These are phyloP conservation scores for Cardamine resedifolia DNA, from an alignment of 345 rosid genomes.

Conservation along the genomic window DNA sequence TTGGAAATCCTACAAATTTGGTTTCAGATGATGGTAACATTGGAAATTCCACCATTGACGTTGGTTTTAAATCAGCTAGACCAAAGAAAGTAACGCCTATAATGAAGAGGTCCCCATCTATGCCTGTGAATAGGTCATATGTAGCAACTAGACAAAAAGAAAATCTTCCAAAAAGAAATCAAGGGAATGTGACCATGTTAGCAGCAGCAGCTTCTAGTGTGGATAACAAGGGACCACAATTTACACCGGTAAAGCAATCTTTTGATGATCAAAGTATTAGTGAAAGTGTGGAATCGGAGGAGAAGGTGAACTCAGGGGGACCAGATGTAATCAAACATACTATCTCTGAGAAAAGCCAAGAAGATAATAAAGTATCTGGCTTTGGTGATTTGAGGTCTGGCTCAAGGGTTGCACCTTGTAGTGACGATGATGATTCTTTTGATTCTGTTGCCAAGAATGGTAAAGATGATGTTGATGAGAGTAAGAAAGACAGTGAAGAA, in stretches of 20 bases:
- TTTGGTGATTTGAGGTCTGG: constrained; percentile 55
- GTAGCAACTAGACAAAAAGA: constrained; percentile 38
- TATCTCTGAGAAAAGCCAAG: constrained; percentile 44
- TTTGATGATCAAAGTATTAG: constrained; percentile 22
- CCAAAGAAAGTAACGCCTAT: constrained; percentile 55
- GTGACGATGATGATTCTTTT: constrained; percentile 46
- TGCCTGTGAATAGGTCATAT: constrained; percentile 39
- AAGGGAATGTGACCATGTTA: constrained; percentile 35
- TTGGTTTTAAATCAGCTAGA: constrained; percentile 43
- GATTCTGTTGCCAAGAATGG: constrained; percentile 30
- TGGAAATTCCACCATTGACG: constrained; percentile 50
- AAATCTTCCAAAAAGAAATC: constrained; percentile 30
- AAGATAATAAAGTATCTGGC: constrained; percentile 37
- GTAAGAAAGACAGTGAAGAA: constrained; percentile 62
- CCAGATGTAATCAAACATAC: constrained; percentile 55
- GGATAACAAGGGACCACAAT: constrained; percentile 41
- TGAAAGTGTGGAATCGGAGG: constrained; percentile 11
- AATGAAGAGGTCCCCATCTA: constrained; percentile 58
- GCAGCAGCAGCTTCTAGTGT: constrained; percentile 14
- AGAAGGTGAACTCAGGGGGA: constrained; percentile 35
- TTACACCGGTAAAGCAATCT: constrained; percentile 21
- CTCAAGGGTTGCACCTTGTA: constrained; percentile 67
- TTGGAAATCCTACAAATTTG: not conserved
- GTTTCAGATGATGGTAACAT: constrained; percentile 54
- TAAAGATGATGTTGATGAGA: constrained; percentile 41